phyloP scores from a whole-genome alignment of 768 basidiomycete genomes.

The Pleurotus salmoneostramineus region DNA sequence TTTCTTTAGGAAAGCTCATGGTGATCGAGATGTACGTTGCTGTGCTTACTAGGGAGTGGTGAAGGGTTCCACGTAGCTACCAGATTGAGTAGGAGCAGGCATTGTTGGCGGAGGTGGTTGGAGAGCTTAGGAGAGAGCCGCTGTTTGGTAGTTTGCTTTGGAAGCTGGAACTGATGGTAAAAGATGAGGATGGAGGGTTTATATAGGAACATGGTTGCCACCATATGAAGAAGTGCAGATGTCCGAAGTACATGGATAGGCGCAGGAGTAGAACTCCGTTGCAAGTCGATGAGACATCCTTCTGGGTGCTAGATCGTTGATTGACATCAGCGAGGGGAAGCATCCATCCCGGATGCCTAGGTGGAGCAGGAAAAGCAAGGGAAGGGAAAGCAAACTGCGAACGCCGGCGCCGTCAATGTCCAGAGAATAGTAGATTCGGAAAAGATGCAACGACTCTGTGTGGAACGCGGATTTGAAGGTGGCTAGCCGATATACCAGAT shows the following conservation, averaged over 20 bases:
- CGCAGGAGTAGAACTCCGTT: background rate
- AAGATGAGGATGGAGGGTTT: background rate
- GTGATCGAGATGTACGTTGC: too few relatives aligned
- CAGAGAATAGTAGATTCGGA: background rate
- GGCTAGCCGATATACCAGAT: background rate
- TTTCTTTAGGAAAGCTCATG: too few relatives aligned
- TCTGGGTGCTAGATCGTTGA: background rate
- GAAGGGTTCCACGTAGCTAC: slow-evolving; percentile 1
- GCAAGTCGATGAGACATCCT: background rate
- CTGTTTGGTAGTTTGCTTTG: background rate
- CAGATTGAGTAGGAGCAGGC: background rate
- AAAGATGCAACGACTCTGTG: background rate
- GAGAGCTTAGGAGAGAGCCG: background rate
- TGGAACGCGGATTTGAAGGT: background rate
- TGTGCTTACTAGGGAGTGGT: background rate
- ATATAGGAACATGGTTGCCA: background rate
- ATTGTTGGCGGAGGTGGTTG: background rate
- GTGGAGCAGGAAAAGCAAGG: background rate
- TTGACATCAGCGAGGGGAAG: background rate
- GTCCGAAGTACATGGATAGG: background rate
- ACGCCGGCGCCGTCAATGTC: background rate
- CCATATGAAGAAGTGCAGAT: background rate
- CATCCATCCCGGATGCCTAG: background rate
- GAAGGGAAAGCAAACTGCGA: background rate
- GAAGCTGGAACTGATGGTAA: background rate